Percentiles rank a stretch among this genome's conserved stretches.
These are phyloP conservation scores for Phytophthora citricola DNA, from an alignment of 352 stramenopile species.

Conservation along the genomic window DNA sequence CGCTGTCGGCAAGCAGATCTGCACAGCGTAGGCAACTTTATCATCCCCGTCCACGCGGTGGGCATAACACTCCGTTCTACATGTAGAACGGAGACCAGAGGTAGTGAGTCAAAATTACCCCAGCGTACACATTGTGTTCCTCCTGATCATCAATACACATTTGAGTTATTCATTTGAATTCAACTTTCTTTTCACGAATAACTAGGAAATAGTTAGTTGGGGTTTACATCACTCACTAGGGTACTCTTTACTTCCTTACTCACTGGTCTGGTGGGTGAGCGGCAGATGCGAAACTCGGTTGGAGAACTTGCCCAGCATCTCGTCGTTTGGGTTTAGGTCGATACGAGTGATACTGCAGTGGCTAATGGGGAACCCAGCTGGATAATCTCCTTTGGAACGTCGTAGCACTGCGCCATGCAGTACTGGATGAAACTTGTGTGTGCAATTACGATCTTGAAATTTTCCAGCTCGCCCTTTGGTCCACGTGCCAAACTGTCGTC, in stretches of 20 bases:
- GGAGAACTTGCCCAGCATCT: conserved; percentile 56
- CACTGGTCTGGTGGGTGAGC: conserved; percentile 76
- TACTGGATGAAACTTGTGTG: conserved; percentile 86
- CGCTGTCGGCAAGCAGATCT: conserved; percentile 30
- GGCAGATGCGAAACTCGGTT: conserved; percentile 77
- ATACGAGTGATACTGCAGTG: conserved; percentile 84
- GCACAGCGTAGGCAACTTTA: conserved; percentile 17
- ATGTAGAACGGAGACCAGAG: conserved; percentile 21
- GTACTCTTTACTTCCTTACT: conserved; percentile 46
- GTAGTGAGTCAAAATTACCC: conserved; percentile 8
- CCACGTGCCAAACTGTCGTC: conserved; percentile 35
- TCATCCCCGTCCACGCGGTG: conserved; percentile 18
- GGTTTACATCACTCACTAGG: conserved; percentile 20
- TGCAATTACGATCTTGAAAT: conserved; percentile 77
- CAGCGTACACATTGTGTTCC: conserved; percentile 26
- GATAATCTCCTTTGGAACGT: conserved; percentile 77
- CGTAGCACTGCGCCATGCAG: conserved; percentile 69
- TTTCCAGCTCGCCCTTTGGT: conserved; percentile 42
- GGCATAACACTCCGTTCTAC: conserved; percentile 23
- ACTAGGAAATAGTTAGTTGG: conserved; percentile 19
- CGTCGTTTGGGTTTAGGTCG: conserved; percentile 55
- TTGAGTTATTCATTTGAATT: conserved; percentile 14
- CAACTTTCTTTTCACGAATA: not conserved
- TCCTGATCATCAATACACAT: conserved; percentile 26
- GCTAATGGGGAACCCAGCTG: conserved; percentile 72